These are phyloP conservation scores for Alternaria postmessia DNA, from an alignment of 2,329 filamentous ascomycete genomes.

Conservation along the genomic window DNA sequence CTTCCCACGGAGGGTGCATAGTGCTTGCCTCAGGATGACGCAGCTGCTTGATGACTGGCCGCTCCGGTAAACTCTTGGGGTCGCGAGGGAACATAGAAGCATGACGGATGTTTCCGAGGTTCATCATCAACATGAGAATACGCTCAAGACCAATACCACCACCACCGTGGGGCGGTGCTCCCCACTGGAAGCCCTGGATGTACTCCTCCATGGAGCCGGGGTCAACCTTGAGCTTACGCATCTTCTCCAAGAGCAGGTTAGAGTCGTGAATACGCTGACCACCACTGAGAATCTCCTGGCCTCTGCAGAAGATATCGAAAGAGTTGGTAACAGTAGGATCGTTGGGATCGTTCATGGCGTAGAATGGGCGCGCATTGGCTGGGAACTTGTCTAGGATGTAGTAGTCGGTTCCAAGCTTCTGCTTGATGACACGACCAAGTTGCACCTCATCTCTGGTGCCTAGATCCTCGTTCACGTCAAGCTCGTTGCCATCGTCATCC, in stretches of 20 bases:
- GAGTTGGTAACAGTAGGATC: constrained; percentile 83
- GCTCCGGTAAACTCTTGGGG: constrained; percentile 82
- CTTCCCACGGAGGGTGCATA: constrained; percentile 70
- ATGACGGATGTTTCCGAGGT: constrained; percentile 87
- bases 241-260: constrained; percentile 75
- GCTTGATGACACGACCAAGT: constrained; percentile 82
- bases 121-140: constrained; percentile 83
- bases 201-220: constrained; percentile 91
- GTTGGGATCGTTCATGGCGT: constrained; percentile 82
- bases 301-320: constrained; percentile 93
- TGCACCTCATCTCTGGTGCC: constrained; percentile 87
- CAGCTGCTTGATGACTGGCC: constrained; percentile 68
- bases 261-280: constrained; percentile 92
- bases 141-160: constrained; percentile 91
- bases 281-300: constrained; percentile 90
- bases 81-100: constrained; percentile 88
- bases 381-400: constrained; percentile 97
- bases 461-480: constrained; percentile 79
- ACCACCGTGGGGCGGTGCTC: constrained; percentile 86
- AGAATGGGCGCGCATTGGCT: constrained; percentile 82
- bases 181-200: constrained; percentile 85
- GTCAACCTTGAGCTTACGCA: constrained; percentile 77
- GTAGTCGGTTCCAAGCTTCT: constrained; percentile 89
- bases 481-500: constrained; percentile 76
- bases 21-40: constrained; percentile 90